A percentile compares a stretch with the other conserved stretches of the same genome.
phyloP scores from a whole-genome alignment of 306 rosid genomes.

The Medicago truncatula region MtrunA17r5.0-ANR NC_053043.1:43749001-43749500 shows the following conservation, averaged over 20 bases:
- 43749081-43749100: constrained; percentile 93
- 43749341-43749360: constrained; percentile 82
- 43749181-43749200: constrained; percentile 62
- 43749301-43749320: constrained; percentile 78
- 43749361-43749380: constrained; percentile 13
- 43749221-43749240: constrained; percentile 83
- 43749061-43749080: constrained; percentile 99
- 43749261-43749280: constrained; percentile 93
- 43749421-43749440: background rate
- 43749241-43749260: constrained; percentile 76
- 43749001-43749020: constrained; percentile 79
- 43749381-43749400: background rate
- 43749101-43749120: constrained; percentile 83
- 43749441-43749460: background rate
- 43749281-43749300: constrained; percentile 87
- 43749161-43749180: constrained; percentile 43
- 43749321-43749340: constrained; percentile 73
- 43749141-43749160: constrained; percentile 66
- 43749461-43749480: background rate
- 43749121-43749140: constrained; percentile 70
- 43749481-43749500: constrained; percentile 51
- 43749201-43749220: constrained; percentile 72
- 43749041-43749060: constrained; percentile 98
- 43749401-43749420: background rate
- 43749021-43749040: constrained; percentile 92